Evolutionary conservation across 176 grass and related monocot species (phyloP).

Genomic region (Cenchrus fungigraminus): DNA sequence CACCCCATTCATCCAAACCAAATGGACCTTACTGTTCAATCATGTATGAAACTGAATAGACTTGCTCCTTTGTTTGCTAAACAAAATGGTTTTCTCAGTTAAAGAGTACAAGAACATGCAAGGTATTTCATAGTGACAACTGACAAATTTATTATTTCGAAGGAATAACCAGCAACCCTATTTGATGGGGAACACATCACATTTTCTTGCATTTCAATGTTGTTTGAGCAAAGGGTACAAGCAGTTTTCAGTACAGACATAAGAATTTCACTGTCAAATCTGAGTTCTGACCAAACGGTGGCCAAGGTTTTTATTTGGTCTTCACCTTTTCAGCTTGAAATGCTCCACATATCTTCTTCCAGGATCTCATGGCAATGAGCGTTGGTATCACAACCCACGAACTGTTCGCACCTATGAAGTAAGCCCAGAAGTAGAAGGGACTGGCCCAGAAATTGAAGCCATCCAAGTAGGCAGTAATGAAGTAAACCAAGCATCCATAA

Average conservation of each 20-base stretch:
- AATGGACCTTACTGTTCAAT: background rate
- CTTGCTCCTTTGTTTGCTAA: background rate
- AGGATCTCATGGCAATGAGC: constrained; percentile 64
- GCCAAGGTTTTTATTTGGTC: constrained; percentile 43
- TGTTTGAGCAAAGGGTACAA: background rate
- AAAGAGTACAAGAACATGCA: background rate
- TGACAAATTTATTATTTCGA: background rate
- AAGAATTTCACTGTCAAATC: background rate
- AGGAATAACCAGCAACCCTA: background rate
- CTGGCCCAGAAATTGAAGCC: constrained; percentile 69
- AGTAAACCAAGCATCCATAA: constrained; percentile 75
- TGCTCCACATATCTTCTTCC: constrained; percentile 74
- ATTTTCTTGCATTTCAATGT: constrained; percentile 9
- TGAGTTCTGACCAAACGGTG: background rate
- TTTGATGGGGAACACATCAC: background rate
- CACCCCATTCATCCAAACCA: background rate
- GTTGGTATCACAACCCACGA: constrained; percentile 71
- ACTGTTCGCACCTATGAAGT: constrained; percentile 74
- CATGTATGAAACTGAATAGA: background rate
- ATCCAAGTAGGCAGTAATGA: constrained; percentile 66
- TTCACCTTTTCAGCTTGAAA: constrained; percentile 66
- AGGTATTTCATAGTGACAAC: background rate
- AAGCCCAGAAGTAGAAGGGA: constrained; percentile 69
- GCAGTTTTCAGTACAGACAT: background rate
- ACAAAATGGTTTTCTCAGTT: background rate